Conservation (phyloP, 768 basidiomycete species). For the Psilocybe azurescens region DNA sequence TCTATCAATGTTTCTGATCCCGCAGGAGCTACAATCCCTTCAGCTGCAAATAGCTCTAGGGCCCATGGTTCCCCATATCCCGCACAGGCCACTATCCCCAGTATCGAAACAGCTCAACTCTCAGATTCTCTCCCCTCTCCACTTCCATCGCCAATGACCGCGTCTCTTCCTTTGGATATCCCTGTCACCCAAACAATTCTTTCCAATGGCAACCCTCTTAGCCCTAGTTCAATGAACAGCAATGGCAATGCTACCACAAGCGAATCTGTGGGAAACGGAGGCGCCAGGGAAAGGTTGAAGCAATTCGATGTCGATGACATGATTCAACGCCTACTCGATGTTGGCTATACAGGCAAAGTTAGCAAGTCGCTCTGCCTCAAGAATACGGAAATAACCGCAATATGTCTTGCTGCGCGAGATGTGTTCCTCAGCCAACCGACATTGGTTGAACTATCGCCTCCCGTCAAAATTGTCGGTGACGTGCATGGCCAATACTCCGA, state of each 20-base stretch:
- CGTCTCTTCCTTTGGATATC: constrained; percentile 71
- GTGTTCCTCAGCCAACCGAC: constrained; percentile 97
- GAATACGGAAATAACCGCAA: constrained; percentile 92
- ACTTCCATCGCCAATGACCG: constrained; percentile 44
- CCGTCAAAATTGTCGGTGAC: constrained; percentile 99
- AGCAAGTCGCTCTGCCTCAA: constrained; percentile 95
- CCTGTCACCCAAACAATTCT: constrained; percentile 87
- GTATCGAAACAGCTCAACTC: constrained; percentile 38
- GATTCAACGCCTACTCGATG: constrained; percentile 94
- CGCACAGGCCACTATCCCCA: constrained; percentile 30
- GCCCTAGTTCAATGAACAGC: constrained; percentile 54
- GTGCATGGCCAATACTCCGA: constrained; percentile 99
- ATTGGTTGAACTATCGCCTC: constrained; percentile 94
- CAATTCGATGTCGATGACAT: constrained; percentile 96
- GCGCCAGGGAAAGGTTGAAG: constrained; percentile 62
- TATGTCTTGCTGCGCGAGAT: constrained; percentile 95
- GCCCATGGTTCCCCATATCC: constrained; percentile 44
- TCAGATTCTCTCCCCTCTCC: constrained; percentile 45
- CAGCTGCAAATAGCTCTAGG: constrained; percentile 26
- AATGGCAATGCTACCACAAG: constrained; percentile 43
- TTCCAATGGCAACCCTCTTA: constrained; percentile 63
- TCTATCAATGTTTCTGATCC: constrained; percentile 51
- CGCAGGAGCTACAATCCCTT: constrained; percentile 37
- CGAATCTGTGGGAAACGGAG: constrained; percentile 48
- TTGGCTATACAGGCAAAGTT: constrained; percentile 98